Base-by-base conservation (phyloP, 2,329 filamentous ascomycete species). In the Cladosporium sp. region DNA sequence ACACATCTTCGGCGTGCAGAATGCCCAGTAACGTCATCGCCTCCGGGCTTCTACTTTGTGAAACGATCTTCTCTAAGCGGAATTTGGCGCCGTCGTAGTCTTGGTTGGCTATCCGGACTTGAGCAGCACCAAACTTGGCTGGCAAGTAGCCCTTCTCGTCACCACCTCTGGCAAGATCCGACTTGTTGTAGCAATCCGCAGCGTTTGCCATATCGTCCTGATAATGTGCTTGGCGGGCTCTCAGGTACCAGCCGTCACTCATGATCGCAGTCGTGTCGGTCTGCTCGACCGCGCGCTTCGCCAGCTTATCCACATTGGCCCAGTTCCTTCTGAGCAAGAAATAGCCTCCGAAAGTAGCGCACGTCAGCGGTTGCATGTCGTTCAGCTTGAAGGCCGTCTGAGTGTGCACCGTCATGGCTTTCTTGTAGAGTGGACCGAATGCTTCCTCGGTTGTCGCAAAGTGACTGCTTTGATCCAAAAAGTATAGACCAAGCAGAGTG, bases 191-290 rank as follows among this genome's bases (percentile, higher is more conserved):
- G 68, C 86, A 95, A 62, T 96, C 89, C 17, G 80, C 82, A 2
- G 93, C 92, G 51, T 83, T 85, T 17, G 85, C 78, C 6, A 82
- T 71, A 52, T 96, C 84, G 37, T 86, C 86, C 52, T 83, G 80
- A 58, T 89, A 89, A 65, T 99, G 93, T 56, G 92, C 89, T 67
- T 95, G 96, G 54, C 91, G 80, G 22, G 90, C 93, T 36, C 97
- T 80, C 7, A 97, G 73, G 70, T 96, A 99, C 91, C 92, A 97
- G 30, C 93, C 95, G 66, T 99, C 95, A 70, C 92, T 96, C 19
- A 92, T 92, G 67, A 97, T 89, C 3, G 91, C 89, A 67, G 96
- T 96, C 60, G 97, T 89, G 65, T 99, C 93, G 2, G 93, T 97
- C 62, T 89, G 86, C 64, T 96, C 89, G 56, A 99, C 96, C 6